Evolutionary conservation across 495 filamentous ascomycete species (phyloP), one percentile per base, ranked within the genome.

Genomic region (Penicillium coprophilum): DNA sequence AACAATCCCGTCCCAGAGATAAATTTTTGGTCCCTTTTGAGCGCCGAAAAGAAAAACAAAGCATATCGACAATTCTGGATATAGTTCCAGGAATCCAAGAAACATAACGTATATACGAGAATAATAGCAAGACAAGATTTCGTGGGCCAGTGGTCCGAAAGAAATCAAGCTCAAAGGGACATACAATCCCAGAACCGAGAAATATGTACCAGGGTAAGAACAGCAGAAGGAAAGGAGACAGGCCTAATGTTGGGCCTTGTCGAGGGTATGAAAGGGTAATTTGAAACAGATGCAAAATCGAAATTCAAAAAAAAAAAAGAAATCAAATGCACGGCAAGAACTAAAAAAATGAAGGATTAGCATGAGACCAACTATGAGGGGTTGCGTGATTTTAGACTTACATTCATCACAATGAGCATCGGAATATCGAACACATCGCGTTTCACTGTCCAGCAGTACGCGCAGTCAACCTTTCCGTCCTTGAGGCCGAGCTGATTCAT

Each of bases 401-500:
- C 94, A 75, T 96, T 96, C 77, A 96, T 92, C 64, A 96, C 86
- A 72, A 97, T 94, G 70, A 98, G 74, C 92, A 96, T 97, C 27
- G 94, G 94, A 71, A 98, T 96, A 71, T 97, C 94, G 75, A 97
- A 98, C 44, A 94, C 89, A 71, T 98, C 94, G 57, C 94, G 80
- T 79, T 92, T 94, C 54, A 97, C 91, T 58, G 90, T 91, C 93
- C 94, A 98, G 76, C 88, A 93, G 73, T 92, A 95, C 63, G 85
- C 90, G 77, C 92, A 96, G 66, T 96, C 90, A 46, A 97, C 86
- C 72, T 91, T 93, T 56, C 93, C 94, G 58, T 96, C 91, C 67
- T 85, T 88, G 69, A 88, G 86, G 1, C 91, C 86, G 43, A 91
- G 78, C 38, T 84, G 82, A 49, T 80, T 78, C 72, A 94, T 88